phyloP scores from a whole-genome alignment of 805 yeast genomes.

The Lipomyces sp. region DNA sequence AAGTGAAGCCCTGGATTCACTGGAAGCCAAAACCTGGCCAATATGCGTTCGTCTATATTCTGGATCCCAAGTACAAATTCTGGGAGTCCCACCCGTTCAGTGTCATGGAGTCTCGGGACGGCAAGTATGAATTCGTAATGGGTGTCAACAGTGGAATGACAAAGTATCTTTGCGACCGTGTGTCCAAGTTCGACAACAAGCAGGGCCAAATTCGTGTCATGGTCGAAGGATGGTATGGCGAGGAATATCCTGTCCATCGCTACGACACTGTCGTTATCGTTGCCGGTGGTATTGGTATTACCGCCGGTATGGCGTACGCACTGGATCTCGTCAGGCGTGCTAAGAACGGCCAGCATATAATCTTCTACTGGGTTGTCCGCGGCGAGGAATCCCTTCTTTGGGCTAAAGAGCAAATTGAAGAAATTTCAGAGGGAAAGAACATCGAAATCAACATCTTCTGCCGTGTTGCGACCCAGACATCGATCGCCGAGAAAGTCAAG shows the following conservation, averaged over 20 bases:
- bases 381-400: conserved; percentile 3
- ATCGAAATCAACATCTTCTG: conserved; percentile 13
- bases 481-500: conserved; percentile 4
- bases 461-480: background rate
- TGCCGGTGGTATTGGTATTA: conserved; percentile 66
- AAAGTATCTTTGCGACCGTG: conserved; percentile 2
- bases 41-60: conserved; percentile 26
- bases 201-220: conserved; percentile 27
- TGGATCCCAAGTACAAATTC: conserved; percentile 13
- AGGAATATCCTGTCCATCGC: conserved; percentile 45
- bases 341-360: conserved; percentile 8
- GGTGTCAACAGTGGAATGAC: conserved; percentile 12
- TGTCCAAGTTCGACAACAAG: conserved; percentile 25
- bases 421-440: background rate
- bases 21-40: conserved; percentile 27
- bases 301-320: conserved; percentile 53
- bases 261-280: conserved; percentile 49
- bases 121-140: conserved; percentile 11
- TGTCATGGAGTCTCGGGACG: conserved; percentile 18
- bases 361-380: conserved; percentile 17
- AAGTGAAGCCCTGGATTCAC: conserved; percentile 9
- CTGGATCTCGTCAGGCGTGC: conserved; percentile 21
- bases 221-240: conserved; percentile 64
- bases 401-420: conserved; percentile 6
- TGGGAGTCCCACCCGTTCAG: conserved; percentile 29